A percentile compares a stretch with the other conserved stretches of the same genome.
Evolutionary conservation across 257 asterid species (phyloP).

Genomic region (Primulina eburnea): DNA sequence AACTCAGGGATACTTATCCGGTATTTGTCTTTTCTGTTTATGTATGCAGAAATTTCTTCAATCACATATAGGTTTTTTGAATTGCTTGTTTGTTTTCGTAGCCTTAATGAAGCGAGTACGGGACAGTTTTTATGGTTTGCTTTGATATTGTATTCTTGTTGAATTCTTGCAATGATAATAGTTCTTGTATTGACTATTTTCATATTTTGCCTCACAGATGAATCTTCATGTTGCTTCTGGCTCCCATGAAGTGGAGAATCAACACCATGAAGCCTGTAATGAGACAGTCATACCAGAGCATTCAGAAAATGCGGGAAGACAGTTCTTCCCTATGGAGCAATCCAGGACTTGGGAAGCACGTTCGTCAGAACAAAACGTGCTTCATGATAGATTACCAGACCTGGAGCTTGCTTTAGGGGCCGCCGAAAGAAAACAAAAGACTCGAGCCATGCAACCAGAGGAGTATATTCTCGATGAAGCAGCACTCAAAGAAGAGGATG

Average conservation of each 20-base stretch:
- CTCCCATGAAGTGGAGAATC: constrained; percentile 22
- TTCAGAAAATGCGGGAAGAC: constrained; percentile 43
- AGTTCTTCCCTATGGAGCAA: constrained; percentile 56
- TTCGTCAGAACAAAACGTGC: constrained; percentile 36
- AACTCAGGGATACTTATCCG: constrained; percentile 30
- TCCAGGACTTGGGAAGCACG: constrained; percentile 40
- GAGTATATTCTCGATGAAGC: constrained; percentile 32
- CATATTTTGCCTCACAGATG: constrained; percentile 30
- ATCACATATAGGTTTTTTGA: background rate
- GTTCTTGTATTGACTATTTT: constrained; percentile 33
- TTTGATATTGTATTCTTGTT: background rate
- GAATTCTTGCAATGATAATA: constrained; percentile 23
- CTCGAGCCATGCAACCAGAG: constrained; percentile 35
- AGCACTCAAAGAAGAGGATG: constrained; percentile 45
- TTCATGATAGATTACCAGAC: constrained; percentile 47
- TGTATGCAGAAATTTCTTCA: background rate
- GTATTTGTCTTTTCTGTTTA: constrained; percentile 27
- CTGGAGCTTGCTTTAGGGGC: constrained; percentile 90
- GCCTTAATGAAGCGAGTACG: constrained; percentile 5
- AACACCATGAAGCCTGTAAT: constrained; percentile 26
- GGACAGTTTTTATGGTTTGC: background rate
- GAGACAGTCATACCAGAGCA: constrained; percentile 21
- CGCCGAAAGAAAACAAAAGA: constrained; percentile 44
- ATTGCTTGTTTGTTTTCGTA: constrained; percentile 11
- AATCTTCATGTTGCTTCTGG: constrained; percentile 23